These are phyloP conservation scores for Akanthomyces muscarius DNA, from an alignment of 2,329 filamentous ascomycete genomes.

Conservation along the genomic window DNA sequence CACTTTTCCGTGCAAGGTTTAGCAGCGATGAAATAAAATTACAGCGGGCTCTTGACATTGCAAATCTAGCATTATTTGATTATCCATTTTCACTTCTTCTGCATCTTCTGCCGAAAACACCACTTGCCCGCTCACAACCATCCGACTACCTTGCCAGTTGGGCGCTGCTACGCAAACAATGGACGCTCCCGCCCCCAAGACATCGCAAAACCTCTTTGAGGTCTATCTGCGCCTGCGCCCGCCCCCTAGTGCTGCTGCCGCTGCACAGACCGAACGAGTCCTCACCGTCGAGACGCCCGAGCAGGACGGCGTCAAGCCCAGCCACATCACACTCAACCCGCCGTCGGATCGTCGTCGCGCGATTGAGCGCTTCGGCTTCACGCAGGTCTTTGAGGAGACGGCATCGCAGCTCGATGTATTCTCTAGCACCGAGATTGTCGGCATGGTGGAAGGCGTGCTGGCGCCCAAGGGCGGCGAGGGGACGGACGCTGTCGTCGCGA, in stretches of 20 bases:
- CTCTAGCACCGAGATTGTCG: constrained; percentile 68
- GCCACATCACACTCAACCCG: constrained; percentile 73
- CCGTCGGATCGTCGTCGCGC: constrained; percentile 82
- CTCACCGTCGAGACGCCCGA: constrained; percentile 67
- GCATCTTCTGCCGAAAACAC: background rate
- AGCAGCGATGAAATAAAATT: background rate
- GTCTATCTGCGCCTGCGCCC: constrained; percentile 84
- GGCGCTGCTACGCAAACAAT: constrained; percentile 25
- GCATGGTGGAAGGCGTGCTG: constrained; percentile 77
- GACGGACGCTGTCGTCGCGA: constrained; percentile 85
- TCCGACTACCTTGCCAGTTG: background rate
- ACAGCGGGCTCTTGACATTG: background rate
- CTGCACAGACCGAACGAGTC: constrained; percentile 58
- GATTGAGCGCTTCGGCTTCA: constrained; percentile 92
- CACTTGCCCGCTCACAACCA: background rate
- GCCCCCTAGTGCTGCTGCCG: constrained; percentile 42
- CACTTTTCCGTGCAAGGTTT: background rate
- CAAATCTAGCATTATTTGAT: background rate
- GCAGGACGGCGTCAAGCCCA: constrained; percentile 44
- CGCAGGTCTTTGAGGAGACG: constrained; percentile 84
- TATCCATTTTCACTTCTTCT: background rate
- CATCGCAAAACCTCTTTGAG: constrained; percentile 67
- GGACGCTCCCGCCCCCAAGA: constrained; percentile 34
- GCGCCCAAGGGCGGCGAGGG: constrained; percentile 69
- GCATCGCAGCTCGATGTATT: constrained; percentile 85